Percentiles rank a stretch among this genome's conserved stretches.
Conservation (phyloP, 768 basidiomycete species). For the Boletus fagicola region DNA sequence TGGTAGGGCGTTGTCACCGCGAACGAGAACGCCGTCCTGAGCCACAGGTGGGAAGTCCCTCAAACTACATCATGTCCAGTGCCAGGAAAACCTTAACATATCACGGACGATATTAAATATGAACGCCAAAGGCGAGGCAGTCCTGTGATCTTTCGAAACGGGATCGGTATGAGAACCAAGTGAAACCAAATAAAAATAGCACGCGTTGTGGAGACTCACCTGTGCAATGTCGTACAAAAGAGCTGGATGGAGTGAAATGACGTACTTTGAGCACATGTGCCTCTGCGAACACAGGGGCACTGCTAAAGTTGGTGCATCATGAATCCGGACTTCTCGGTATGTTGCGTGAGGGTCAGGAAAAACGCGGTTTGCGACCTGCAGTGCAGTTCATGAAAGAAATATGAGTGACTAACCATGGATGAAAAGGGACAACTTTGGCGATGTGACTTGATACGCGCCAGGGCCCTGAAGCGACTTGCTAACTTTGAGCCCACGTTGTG, state of each 20-base stretch:
- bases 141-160: constrained; percentile 27
- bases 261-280: constrained; percentile 33
- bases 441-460: constrained; percentile 30
- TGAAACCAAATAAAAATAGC: constrained; percentile 24
- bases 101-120: constrained; percentile 77
- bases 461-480: constrained; percentile 21
- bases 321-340: constrained; percentile 32
- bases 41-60: constrained; percentile 5
- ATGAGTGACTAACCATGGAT: constrained; percentile 23
- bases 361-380: constrained; percentile 33
- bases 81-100: constrained; percentile 7
- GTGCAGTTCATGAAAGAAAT: constrained; percentile 24
- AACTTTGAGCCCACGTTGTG: constrained; percentile 23
- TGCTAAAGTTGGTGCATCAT: constrained; percentile 26
- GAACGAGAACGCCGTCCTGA: constrained; percentile 91
- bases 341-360: constrained; percentile 37
- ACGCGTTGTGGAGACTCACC: constrained; percentile 34
- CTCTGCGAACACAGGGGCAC: constrained; percentile 29
- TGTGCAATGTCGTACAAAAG: constrained; percentile 35
- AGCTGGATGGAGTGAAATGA: constrained; percentile 31
- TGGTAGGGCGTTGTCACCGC: constrained; percentile 70
- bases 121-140: constrained; percentile 47
- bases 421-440: constrained; percentile 20
- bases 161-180: constrained; percentile 24
- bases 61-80: constrained; percentile 10